These are phyloP conservation scores for Diplodia mutila DNA, from an alignment of 2,329 filamentous ascomycete genomes.

Conservation along the genomic window DNA sequence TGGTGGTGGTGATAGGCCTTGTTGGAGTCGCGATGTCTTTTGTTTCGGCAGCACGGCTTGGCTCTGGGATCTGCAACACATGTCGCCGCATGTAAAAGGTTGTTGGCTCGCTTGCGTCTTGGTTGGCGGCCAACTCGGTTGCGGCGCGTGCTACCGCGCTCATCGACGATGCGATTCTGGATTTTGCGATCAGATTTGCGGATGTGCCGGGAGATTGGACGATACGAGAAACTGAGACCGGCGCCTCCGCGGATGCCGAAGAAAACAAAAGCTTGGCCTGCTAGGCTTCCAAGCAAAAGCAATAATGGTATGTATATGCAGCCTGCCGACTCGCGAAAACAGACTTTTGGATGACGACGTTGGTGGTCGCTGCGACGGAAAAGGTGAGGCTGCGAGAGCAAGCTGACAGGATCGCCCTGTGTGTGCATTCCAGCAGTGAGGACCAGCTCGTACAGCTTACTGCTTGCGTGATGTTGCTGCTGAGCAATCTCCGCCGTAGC, in stretches of 20 bases:
- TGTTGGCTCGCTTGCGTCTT: conserved; percentile 11
- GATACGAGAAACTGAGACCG: conserved; percentile 17
- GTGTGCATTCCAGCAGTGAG: conserved; percentile 1
- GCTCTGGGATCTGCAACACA: conserved; percentile 10
- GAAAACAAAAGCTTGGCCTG: conserved; percentile 14
- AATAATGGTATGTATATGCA: background rate
- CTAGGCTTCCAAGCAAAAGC: background rate
- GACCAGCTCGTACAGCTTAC: background rate
- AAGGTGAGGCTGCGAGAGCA: conserved; percentile 5
- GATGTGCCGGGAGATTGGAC: conserved; percentile 20
- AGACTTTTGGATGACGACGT: conserved; percentile 4
- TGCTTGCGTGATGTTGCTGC: background rate
- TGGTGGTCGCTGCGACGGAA: background rate
- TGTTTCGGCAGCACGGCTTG: background rate
- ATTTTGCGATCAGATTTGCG: conserved; percentile 20
- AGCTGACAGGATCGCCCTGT: background rate
- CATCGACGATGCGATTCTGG: conserved; percentile 18
- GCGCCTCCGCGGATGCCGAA: background rate
- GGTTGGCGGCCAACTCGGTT: conserved; percentile 2
- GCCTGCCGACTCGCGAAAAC: conserved; percentile 18
- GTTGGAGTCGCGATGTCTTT: background rate
- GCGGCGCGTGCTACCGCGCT: conserved; percentile 15
- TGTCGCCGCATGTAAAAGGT: conserved; percentile 5
- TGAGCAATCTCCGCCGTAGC: conserved; percentile 3
- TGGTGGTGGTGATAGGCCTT: conserved; percentile 3